Evolutionary conservation across 805 yeast genomes (phyloP).

Genomic region (Starmerella apicola): DNA sequence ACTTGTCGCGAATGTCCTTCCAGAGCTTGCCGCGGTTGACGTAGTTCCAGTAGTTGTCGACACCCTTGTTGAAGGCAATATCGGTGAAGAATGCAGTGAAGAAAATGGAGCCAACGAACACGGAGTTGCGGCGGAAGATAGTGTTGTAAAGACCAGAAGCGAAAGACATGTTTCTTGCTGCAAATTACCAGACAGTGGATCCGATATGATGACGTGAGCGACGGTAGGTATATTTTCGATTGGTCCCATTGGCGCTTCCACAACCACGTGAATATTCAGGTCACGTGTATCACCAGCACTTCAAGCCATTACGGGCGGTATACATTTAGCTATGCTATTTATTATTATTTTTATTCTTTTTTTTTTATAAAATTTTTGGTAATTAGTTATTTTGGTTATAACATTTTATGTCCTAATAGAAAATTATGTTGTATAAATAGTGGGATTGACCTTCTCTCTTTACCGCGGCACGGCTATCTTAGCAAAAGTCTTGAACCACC

Average conservation of each 20-base stretch:
- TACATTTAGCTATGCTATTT: too few relatives aligned
- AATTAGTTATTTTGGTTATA: too few relatives aligned
- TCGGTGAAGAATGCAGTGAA: conserved; percentile 72
- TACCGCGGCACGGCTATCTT: conserved; percentile 24
- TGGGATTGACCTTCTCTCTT: too few relatives aligned
- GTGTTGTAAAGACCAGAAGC: conserved; percentile 47
- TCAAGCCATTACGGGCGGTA: too few relatives aligned
- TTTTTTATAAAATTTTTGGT: too few relatives aligned
- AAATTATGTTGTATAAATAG: too few relatives aligned
- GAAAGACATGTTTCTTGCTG: conserved; percentile 21
- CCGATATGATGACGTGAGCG: neutral
- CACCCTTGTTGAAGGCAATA: conserved; percentile 27
- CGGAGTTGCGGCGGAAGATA: conserved; percentile 79
- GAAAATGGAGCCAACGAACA: conserved; percentile 71
- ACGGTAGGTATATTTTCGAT: conserved; percentile 5
- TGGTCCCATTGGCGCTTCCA: conserved; percentile 17
- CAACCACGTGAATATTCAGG: too few relatives aligned
- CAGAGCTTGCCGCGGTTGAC: conserved; percentile 29
- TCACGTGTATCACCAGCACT: too few relatives aligned
- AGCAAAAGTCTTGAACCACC: conserved; percentile 28
- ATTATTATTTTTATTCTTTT: too few relatives aligned
- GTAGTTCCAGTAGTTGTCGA: conserved; percentile 29
- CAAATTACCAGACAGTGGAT: neutral
- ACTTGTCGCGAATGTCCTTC: conserved; percentile 24
- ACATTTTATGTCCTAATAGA: too few relatives aligned